Evolutionary conservation across 495 filamentous ascomycete genomes (phyloP).

Genomic region (Penicillium cinerascens): DNA sequence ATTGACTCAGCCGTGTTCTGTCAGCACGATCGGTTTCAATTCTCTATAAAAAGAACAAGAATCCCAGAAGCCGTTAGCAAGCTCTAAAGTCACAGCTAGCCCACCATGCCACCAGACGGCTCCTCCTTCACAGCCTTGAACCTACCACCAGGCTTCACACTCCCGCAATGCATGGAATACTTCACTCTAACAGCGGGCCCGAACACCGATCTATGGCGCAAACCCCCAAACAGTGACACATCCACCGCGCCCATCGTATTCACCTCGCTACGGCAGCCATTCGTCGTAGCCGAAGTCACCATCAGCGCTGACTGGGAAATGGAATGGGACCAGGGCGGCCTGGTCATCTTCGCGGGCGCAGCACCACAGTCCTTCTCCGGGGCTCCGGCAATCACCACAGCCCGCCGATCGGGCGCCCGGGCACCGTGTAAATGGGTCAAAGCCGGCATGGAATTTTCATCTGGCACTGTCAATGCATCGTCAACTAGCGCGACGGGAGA

Average conservation of each 20-base stretch:
- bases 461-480: slow-evolving; percentile 49
- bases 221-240: slow-evolving; percentile 52
- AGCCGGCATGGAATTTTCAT: slow-evolving; percentile 55
- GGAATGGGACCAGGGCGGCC: slow-evolving; percentile 64
- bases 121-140: slow-evolving; percentile 53
- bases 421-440: slow-evolving; percentile 57
- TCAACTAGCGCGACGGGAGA: slow-evolving; percentile 55
- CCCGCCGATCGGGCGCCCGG: slow-evolving; percentile 6
- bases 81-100: neutral
- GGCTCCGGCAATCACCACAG: slow-evolving; percentile 6
- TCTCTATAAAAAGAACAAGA: neutral
- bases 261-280: slow-evolving; percentile 50
- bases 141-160: slow-evolving; percentile 40
- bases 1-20: neutral
- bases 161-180: slow-evolving; percentile 55
- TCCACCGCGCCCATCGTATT: slow-evolving; percentile 57
- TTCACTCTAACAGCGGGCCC: slow-evolving; percentile 55
- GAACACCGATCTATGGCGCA: slow-evolving; percentile 53
- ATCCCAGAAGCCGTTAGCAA: neutral
- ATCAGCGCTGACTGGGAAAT: slow-evolving; percentile 57
- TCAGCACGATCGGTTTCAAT: neutral
- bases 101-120: slow-evolving; percentile 47
- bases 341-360: slow-evolving; percentile 75
- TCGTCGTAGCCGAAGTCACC: slow-evolving; percentile 57
- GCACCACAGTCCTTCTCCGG: slow-evolving; percentile 48